These are phyloP conservation scores for Acacia acuminata DNA, from an alignment of 306 rosid genomes.

Conservation along the genomic window DNA sequence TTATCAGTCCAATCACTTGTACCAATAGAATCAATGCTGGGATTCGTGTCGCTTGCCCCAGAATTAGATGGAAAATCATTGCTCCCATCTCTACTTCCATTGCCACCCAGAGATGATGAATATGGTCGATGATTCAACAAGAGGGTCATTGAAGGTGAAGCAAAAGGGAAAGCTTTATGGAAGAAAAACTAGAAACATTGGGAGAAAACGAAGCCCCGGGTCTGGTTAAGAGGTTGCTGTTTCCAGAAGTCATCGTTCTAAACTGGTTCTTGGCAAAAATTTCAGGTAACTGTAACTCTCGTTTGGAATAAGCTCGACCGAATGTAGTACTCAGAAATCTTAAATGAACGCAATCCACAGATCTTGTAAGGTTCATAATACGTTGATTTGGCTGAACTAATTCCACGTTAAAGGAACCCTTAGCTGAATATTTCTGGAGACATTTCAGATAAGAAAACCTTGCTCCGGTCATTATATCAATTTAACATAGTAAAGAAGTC, in stretches of 20 bases:
- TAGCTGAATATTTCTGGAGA: conserved; percentile 40
- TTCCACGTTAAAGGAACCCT: conserved; percentile 28
- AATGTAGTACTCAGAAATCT: conserved; percentile 38
- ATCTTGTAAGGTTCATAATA: conserved; percentile 30
- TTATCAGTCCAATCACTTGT: conserved; percentile 60
- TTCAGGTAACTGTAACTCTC: conserved; percentile 30
- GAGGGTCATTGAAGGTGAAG: conserved; percentile 8
- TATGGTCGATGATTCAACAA: conserved; percentile 44
- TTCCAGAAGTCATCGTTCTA: conserved; percentile 28
- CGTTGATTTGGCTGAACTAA: conserved; percentile 31
- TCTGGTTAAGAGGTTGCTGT: conserved; percentile 26
- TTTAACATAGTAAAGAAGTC: conserved; percentile 28
- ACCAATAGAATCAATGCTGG: conserved; percentile 34
- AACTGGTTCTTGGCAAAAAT: conserved; percentile 19
- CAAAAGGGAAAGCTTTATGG: conserved; percentile 37
- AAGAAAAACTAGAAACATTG: conserved; percentile 29
- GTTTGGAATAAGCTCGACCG: conserved; percentile 21
- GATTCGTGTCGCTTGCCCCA: conserved; percentile 47
- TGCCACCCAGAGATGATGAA: conserved; percentile 48
- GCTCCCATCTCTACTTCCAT: conserved; percentile 44
- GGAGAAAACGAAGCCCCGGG: conserved; percentile 34
- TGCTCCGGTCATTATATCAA: conserved; percentile 50
- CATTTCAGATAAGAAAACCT: conserved; percentile 48
- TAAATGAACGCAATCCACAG: conserved; percentile 17
- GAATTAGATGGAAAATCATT: conserved; percentile 51